These are phyloP conservation scores for Aspergillus ibericus DNA, from an alignment of 2,329 filamentous ascomycete genomes.

Conservation along the genomic window DNA sequence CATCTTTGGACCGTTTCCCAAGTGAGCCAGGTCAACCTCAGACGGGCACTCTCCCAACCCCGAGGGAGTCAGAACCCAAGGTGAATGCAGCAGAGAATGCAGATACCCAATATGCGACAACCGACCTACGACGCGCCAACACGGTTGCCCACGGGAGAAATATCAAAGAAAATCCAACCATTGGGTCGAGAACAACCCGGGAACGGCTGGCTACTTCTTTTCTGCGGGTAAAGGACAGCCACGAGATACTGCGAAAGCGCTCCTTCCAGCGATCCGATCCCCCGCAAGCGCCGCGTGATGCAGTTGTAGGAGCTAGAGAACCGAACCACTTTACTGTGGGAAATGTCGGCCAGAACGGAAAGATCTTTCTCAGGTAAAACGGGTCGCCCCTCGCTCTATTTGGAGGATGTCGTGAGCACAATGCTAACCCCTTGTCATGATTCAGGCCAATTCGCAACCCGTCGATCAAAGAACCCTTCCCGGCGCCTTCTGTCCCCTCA, in stretches of 20 bases:
- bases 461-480: conserved; percentile 32
- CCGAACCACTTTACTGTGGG: conserved; percentile 75
- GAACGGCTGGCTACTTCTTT: conserved; percentile 36
- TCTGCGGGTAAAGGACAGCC: conserved; percentile 51
- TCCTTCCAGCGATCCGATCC: conserved; percentile 49
- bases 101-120: conserved; percentile 23
- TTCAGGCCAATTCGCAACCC: conserved; percentile 40
- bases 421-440: conserved; percentile 14
- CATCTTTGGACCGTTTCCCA: conserved; percentile 2
- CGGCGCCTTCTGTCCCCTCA: conserved; percentile 43
- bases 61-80: conserved; percentile 15
- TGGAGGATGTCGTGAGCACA: conserved; percentile 14
- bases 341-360: conserved; percentile 79
- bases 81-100: conserved; percentile 15
- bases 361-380: conserved; percentile 75
- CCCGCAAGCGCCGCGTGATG: conserved; percentile 55
- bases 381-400: conserved; percentile 14
- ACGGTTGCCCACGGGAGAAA: conserved; percentile 39
- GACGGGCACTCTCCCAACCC: conserved; percentile 6
- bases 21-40: conserved; percentile 16
- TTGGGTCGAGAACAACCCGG: conserved; percentile 34
- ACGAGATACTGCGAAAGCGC: conserved; percentile 49
- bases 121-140: conserved; percentile 38
- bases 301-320: conserved; percentile 61
- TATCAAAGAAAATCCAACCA: conserved; percentile 27